Evolutionary conservation across 2,329 filamentous ascomycete genomes (phyloP), one percentile per base, ranked within the genome.

Genomic region (Alternaria novae-zelandiae): DNA sequence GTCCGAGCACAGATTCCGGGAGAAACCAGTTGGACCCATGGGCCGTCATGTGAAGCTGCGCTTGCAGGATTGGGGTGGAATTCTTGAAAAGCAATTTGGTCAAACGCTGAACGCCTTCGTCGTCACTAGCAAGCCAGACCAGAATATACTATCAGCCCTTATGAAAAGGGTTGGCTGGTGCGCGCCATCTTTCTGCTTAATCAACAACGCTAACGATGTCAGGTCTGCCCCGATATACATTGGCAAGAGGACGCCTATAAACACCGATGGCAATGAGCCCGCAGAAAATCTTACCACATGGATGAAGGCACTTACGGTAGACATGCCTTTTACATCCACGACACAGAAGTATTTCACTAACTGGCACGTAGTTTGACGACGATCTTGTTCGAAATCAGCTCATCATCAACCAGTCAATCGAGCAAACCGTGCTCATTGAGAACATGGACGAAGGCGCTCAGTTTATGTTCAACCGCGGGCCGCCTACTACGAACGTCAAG

Each of bases 61-160:
- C 36, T 90, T 95, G 69, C 91, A 92, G 1, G 86, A 92, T 70
- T 99, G 96, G 96, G 91, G 90, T 1, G 86, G 88, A 1, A 89
- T 97, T 46, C 79, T 99, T 13, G 96, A 99, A 76, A 91, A 87
- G 66, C 87, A 87, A 2, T 86, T 97, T 49, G 92, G 92, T n/a
- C 80, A 79, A 4, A 84, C 82, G 0, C 82, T 98, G 30, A 91
- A 89, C 65, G 89, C 87, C 2, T 99, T 98, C 74, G 87, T 97
- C 54, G 94, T 97, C 45, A 90, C 88, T 6, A 93, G 84, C 78
- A 93, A 92, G 73, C 80, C 84, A 12, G 96, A 99, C 75, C 89
- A 93, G 76, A 84, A 85, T n/a, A 84, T 88, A 7, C 83, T 99
- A 4, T 86, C 84, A 15, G 78, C 78, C 3, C 80, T 96, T 68